Conservation (phyloP, 257 asterid species). For the Haberlea rhodopensis region DNA sequence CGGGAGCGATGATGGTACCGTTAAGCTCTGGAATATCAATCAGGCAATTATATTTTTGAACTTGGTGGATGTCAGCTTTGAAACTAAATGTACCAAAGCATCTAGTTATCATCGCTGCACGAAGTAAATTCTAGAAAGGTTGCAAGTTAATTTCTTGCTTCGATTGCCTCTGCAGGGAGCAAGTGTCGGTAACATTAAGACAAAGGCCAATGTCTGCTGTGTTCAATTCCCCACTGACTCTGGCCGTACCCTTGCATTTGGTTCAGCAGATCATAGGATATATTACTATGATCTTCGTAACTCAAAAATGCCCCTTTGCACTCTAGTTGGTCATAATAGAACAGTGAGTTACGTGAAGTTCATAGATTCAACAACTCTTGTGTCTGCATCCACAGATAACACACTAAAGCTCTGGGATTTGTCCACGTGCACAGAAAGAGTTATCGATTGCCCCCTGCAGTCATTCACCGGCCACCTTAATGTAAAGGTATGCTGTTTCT, state of each 20-base stretch:
- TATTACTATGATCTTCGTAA: constrained; percentile 94
- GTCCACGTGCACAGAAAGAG: constrained; percentile 69
- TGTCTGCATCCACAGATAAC: constrained; percentile 93
- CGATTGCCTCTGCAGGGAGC: constrained; percentile 84
- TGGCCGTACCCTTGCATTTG: constrained; percentile 86
- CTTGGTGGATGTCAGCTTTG: constrained; percentile 95
- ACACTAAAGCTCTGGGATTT: constrained; percentile 96
- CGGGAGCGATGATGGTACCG: constrained; percentile 97
- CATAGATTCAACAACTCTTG: constrained; percentile 81
- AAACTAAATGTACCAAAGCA: constrained; percentile 82
- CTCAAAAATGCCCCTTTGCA: constrained; percentile 78
- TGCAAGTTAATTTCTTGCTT: constrained; percentile 62
- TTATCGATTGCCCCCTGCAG: constrained; percentile 84
- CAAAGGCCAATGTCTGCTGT: constrained; percentile 97
- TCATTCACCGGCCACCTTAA: constrained; percentile 93
- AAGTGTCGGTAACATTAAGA: constrained; percentile 76
- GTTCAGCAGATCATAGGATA: constrained; percentile 93
- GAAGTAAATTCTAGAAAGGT: constrained; percentile 42
- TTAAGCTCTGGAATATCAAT: constrained; percentile 99
- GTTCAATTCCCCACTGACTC: constrained; percentile 90
- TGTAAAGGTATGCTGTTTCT: constrained; percentile 61
- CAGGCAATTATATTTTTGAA: constrained; percentile 98
- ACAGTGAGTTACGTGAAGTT: constrained; percentile 97
- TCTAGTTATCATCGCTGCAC: constrained; percentile 44
- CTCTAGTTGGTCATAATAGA: constrained; percentile 83